Percentiles rank a stretch among this genome's conserved stretches.
Conservation (phyloP, 345 rosid species). For the Physaria fendleri region DNA sequence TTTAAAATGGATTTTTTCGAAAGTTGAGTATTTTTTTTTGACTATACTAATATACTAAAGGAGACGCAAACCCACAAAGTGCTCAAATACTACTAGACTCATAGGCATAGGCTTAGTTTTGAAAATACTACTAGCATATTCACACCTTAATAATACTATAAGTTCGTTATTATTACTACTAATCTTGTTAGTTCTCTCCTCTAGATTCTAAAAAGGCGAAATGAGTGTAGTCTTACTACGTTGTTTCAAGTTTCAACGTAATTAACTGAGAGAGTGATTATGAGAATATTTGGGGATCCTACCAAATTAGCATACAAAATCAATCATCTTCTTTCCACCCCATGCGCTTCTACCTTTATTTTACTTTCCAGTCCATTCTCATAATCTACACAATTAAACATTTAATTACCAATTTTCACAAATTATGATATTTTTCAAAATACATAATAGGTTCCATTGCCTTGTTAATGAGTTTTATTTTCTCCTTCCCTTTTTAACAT, state of each 20-base stretch:
- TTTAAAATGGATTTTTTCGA: too few relatives aligned
- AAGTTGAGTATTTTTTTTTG: too few relatives aligned
- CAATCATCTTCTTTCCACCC: slow-evolving; percentile 25
- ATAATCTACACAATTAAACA: not conserved
- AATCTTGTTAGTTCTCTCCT: not conserved
- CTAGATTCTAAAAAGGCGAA: slow-evolving; percentile 29
- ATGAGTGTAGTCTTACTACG: slow-evolving; percentile 5
- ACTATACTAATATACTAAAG: too few relatives aligned
- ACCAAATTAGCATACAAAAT: slow-evolving; percentile 22
- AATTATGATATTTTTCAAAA: too few relatives aligned
- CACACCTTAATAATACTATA: not conserved
- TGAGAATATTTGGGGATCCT: slow-evolving; percentile 30
- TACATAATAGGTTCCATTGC: not conserved
- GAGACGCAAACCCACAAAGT: too few relatives aligned
- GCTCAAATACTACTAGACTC: too few relatives aligned
- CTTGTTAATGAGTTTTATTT: not conserved
- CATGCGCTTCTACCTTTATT: slow-evolving; percentile 27
- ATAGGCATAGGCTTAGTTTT: not conserved
- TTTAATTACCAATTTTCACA: slow-evolving; percentile 4
- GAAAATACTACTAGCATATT: not conserved
- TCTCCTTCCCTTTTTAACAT: not conserved
- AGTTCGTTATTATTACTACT: not conserved
- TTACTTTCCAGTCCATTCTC: slow-evolving; percentile 31
- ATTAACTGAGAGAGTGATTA: slow-evolving; percentile 18
- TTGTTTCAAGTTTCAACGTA: slow-evolving; percentile 29